Conservation (phyloP, 148 eudicot species). For the Chenopodium suecicum region DNA sequence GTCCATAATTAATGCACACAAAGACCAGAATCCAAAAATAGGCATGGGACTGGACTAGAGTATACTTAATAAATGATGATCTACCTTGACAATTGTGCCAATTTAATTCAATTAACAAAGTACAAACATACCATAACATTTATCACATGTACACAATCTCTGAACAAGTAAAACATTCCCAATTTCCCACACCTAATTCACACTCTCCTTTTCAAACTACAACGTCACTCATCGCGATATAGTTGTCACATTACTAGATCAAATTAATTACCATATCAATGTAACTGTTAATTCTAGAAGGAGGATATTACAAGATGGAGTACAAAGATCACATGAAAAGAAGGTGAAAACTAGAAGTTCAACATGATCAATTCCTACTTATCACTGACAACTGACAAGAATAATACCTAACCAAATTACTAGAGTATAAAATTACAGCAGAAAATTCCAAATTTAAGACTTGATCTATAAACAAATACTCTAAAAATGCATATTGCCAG, state of each 20-base stretch:
- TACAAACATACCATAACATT: conserved; percentile 1
- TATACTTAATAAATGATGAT: conserved; percentile 10
- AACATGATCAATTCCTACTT: background rate
- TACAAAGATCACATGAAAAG: background rate
- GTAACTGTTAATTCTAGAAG: background rate
- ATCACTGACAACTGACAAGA: background rate
- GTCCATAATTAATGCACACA: background rate
- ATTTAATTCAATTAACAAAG: conserved; percentile 5
- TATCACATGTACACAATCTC: background rate
- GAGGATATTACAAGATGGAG: background rate
- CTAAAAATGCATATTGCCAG: background rate
- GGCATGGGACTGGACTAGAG: background rate
- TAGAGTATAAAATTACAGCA: background rate
- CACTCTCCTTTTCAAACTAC: background rate
- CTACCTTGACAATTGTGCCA: background rate
- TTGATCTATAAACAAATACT: background rate
- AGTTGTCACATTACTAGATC: background rate
- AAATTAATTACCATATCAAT: too few species aligned
- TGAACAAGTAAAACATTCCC: background rate
- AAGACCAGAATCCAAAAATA: background rate
- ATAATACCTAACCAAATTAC: background rate
- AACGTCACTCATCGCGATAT: background rate
- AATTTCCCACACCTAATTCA: background rate
- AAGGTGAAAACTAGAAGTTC: background rate
- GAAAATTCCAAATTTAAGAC: background rate